These are phyloP conservation scores for Eucalyptus sp. DNA, from an alignment of 345 rosid species.

Conservation along the genomic window DNA sequence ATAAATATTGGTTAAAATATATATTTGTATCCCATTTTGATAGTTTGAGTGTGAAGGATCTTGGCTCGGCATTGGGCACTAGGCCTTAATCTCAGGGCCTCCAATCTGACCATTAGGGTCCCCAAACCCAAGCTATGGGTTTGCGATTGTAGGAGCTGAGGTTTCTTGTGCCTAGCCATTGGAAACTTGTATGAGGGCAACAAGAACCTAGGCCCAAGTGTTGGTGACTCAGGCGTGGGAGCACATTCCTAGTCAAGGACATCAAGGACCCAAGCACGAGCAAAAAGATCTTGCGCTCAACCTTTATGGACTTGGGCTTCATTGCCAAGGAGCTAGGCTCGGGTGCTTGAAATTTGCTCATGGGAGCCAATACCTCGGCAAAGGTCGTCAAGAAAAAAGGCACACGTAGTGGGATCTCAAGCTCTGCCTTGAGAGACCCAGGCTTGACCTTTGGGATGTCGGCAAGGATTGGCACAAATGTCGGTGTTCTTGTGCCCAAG, in stretches of 20 bases:
- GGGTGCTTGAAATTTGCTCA: fast-evolving
- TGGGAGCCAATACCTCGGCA: not conserved
- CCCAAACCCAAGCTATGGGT: not conserved
- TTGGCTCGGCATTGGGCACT: not conserved
- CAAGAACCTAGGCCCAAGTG: not conserved
- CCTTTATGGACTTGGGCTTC: not conserved
- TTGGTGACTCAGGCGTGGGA: not conserved
- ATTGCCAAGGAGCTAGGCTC: fast-evolving
- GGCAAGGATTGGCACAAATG: not conserved
- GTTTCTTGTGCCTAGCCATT: not conserved
- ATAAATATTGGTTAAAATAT: not conserved
- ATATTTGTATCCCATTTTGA: not conserved
- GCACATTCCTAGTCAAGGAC: not conserved
- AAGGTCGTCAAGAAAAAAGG: not conserved
- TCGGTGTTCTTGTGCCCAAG: not conserved
- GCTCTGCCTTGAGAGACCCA: not conserved
- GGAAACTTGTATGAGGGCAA: not conserved
- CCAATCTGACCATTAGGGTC: not conserved
- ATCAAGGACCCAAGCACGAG: not conserved
- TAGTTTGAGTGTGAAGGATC: not conserved
- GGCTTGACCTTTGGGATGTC: not conserved
- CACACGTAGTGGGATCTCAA: not conserved
- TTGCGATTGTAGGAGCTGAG: not conserved
- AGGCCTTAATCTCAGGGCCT: not conserved
- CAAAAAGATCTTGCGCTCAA: not conserved